Evolutionary conservation across 1,284 basidiomycete genomes (phyloP).

Genomic region (Melampsora allii-populina): DNA sequence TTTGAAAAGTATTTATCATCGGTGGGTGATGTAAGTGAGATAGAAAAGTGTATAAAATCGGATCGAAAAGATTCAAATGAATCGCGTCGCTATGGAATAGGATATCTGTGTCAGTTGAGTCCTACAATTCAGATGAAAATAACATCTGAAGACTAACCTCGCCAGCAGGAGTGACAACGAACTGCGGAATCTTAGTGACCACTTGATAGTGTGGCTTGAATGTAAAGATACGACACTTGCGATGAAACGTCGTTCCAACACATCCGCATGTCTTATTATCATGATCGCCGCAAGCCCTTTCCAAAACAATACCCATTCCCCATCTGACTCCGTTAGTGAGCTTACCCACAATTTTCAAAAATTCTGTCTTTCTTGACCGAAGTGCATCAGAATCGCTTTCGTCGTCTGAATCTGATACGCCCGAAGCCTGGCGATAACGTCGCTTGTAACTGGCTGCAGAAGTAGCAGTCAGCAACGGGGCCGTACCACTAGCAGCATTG

Average conservation of each 20-base stretch:
- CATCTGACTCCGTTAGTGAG: constrained; percentile 85
- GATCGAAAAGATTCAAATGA: constrained; percentile 88
- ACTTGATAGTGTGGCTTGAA: constrained; percentile 82
- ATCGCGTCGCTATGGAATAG: constrained; percentile 59
- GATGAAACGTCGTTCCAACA: constrained; percentile 64
- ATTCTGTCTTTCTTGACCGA: constrained; percentile 44
- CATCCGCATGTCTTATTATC: constrained; percentile 58
- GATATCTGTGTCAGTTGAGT: constrained; percentile 27
- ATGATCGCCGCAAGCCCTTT: constrained; percentile 73
- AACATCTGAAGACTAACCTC: constrained; percentile 48
- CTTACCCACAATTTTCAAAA: constrained; percentile 67
- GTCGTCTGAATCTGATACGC: constrained; percentile 23
- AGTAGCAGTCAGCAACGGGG: constrained; percentile 38
- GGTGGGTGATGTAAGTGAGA: constrained; percentile 68
- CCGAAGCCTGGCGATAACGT: constrained; percentile 28
- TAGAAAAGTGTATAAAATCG: constrained; percentile 87
- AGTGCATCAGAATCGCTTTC: constrained; percentile 33
- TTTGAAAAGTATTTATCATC: constrained; percentile 34
- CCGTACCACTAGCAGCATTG: constrained; percentile 55
- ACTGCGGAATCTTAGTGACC: constrained; percentile 60
- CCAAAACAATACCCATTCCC: constrained; percentile 78
- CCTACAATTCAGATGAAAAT: not conserved
- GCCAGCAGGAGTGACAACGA: constrained; percentile 52
- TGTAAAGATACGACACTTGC: constrained; percentile 73
- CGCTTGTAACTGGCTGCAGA: constrained; percentile 34